Conservation (phyloP, 2,329 filamentous ascomycete genomes). For the Neofusicoccum ribis region DNA sequence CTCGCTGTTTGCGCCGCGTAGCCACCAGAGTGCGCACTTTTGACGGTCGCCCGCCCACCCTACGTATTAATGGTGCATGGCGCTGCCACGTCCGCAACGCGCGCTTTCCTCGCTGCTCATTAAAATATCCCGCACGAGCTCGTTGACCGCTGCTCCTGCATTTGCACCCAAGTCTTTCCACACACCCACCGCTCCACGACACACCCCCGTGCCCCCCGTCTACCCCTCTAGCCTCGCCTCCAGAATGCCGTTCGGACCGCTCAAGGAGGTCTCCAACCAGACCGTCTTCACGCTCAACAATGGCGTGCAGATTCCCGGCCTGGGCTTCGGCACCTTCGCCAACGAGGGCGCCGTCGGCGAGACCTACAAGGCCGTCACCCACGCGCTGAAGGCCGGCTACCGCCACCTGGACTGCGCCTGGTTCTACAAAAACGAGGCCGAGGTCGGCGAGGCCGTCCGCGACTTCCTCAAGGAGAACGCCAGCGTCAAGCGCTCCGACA, state of each 20-base stretch:
- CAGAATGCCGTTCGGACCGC: constrained; percentile 18
- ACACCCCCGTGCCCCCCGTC: not conserved
- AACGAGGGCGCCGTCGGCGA: constrained; percentile 64
- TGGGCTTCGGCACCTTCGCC: constrained; percentile 73
- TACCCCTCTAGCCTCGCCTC: not conserved
- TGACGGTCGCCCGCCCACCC: not conserved
- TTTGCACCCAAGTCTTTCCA: constrained; percentile 10
- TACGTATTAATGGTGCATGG: constrained; percentile 13
- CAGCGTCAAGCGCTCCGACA: constrained; percentile 56
- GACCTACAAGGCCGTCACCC: constrained; percentile 57
- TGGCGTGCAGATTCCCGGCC: constrained; percentile 63
- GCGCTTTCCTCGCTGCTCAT: constrained; percentile 3
- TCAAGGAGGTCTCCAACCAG: constrained; percentile 26
- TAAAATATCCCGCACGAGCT: constrained; percentile 3
- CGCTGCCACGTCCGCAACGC: constrained; percentile 12
- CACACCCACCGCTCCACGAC: not conserved
- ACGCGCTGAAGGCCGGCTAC: constrained; percentile 61
- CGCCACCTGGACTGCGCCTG: constrained; percentile 69
- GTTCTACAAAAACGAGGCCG: constrained; percentile 70
- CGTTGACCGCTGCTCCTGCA: constrained; percentile 17
- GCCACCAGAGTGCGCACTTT: not conserved
- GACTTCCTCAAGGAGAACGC: constrained; percentile 59
- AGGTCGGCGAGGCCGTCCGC: constrained; percentile 66
- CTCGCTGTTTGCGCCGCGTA: constrained; percentile 7
- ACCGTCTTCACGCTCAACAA: constrained; percentile 57